Evolutionary conservation across 1,284 basidiomycete species (phyloP).

Genomic region (Apiotrichum domesticum): DNA sequence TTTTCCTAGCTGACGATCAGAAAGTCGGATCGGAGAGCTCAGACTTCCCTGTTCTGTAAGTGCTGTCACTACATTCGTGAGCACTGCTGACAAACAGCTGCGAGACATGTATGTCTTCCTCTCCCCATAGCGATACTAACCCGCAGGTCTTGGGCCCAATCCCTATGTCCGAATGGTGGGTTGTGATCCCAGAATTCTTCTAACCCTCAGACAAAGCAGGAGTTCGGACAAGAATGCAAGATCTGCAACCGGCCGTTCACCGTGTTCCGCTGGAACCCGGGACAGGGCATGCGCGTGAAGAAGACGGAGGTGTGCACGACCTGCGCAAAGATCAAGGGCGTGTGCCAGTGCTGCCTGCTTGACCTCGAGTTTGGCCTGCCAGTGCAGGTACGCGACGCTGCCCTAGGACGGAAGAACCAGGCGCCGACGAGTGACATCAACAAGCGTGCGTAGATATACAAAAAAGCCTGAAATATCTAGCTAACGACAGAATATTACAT

Average conservation of each 20-base stretch:
- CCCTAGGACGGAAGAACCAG: constrained; percentile 75
- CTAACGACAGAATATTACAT: constrained; percentile 73
- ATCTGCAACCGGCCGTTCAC: constrained; percentile 92
- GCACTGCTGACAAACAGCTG: constrained; percentile 44
- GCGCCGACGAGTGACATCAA: constrained; percentile 96
- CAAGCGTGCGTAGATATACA: constrained; percentile 48
- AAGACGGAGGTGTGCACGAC: constrained; percentile 98
- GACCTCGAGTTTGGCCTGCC: constrained; percentile 95
- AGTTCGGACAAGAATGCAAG: constrained; percentile 83
- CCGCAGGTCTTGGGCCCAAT: constrained; percentile 71
- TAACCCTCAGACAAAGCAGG: constrained; percentile 74
- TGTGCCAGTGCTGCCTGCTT: constrained; percentile 95
- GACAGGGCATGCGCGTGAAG: constrained; percentile 84
- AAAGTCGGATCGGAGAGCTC: constrained; percentile 47
- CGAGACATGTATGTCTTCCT: constrained; percentile 67
- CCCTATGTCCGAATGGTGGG: constrained; percentile 83
- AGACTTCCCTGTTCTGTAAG: constrained; percentile 47
- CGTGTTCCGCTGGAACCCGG: constrained; percentile 98
- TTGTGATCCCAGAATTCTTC: background rate
- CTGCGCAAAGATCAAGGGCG: constrained; percentile 97
- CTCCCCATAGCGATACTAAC: background rate
- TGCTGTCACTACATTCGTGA: background rate
- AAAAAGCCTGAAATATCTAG: background rate
- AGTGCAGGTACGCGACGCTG: constrained; percentile 95
- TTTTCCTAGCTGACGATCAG: constrained; percentile 15